phyloP scores from a whole-genome alignment of 768 basidiomycete genomes.

The Favolaschia claudopus region DNA sequence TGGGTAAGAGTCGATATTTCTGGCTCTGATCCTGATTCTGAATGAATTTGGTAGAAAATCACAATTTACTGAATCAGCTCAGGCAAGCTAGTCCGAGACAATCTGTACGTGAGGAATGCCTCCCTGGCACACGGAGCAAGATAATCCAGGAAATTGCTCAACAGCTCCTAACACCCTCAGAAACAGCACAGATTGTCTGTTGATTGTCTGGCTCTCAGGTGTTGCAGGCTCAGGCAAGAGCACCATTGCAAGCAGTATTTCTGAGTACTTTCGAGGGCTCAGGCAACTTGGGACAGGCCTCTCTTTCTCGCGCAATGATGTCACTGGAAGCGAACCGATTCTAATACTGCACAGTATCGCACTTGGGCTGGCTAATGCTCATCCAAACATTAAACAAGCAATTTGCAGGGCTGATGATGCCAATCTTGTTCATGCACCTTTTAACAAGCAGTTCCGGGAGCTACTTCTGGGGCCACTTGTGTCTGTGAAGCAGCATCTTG shows the following conservation, averaged over 20 bases:
- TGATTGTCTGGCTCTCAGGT: constrained; percentile 31
- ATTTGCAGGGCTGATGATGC: not conserved
- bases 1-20: not conserved
- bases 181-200: too few relatives aligned
- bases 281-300: constrained; percentile 27
- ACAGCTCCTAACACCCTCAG: constrained; percentile 17
- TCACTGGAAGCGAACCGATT: constrained; percentile 7
- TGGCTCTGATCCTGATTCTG: not conserved
- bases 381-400: not conserved
- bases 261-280: constrained; percentile 10
- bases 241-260: constrained; percentile 26
- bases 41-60: too few relatives aligned
- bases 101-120: constrained; percentile 4
- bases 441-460: not conserved
- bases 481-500: not conserved
- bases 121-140: constrained; percentile 16
- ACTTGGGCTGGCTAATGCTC: constrained; percentile 4
- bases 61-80: not conserved
- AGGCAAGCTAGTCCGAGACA: not conserved
- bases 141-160: constrained; percentile 12
- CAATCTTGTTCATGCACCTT: not conserved
- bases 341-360: constrained; percentile 19
- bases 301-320: constrained; percentile 24
- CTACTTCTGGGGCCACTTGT: not conserved
- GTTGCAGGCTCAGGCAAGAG: constrained; percentile 31